Base-by-base conservation (phyloP, 2,329 filamentous ascomycete genomes). In the Exophiala sp. region DNA sequence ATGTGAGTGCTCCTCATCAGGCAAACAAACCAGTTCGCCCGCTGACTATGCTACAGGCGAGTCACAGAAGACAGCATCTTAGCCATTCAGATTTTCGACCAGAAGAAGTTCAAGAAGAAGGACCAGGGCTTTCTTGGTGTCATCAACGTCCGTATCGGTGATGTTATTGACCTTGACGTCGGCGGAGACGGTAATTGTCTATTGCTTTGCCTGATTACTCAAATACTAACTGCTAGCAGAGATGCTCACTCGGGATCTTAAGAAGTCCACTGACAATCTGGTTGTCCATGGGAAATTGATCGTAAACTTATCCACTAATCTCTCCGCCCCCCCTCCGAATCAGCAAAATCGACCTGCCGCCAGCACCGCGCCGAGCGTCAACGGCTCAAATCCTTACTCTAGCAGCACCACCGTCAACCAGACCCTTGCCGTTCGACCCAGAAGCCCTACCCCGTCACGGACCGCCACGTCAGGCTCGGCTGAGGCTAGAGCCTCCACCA, bases 81-180 rank as follows among this genome's bases (percentile, higher is more conserved):
- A 41, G 93, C 93, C 6, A 90, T 98, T 40, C 93, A 98, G 67
- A 95, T 98, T 48, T 98, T 98, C 67, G 93, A 98, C 70, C 93
- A 98, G 72, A 96, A 96, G 76, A 98, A 98, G 74, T 98, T 98
- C 75, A 98, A 98, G 78, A 98, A 98, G 81, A 98, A 97, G 88
- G 93, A 98, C 63, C 93, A 98, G 68, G 93, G 93, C 7, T 98
- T 98, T 66, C 77, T 98, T 5, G 93, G 93, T 50, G 93, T 98
- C 47, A 96, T 98, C 65, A 98, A 98, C 68, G 86, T 98, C 62
- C 85, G 90, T 52, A 85, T 98, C 60, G 93, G 93, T 62, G 90
- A 94, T 76, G 86, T 93, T 32, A 88, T 98, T 61, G 91, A 96
- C 66, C 75, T 98, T 58, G 84, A 87, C 57, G 81, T 88, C 51